Evolutionary conservation across 495 filamentous ascomycete species (phyloP).

Genomic region (Hamigera avellanea): DNA sequence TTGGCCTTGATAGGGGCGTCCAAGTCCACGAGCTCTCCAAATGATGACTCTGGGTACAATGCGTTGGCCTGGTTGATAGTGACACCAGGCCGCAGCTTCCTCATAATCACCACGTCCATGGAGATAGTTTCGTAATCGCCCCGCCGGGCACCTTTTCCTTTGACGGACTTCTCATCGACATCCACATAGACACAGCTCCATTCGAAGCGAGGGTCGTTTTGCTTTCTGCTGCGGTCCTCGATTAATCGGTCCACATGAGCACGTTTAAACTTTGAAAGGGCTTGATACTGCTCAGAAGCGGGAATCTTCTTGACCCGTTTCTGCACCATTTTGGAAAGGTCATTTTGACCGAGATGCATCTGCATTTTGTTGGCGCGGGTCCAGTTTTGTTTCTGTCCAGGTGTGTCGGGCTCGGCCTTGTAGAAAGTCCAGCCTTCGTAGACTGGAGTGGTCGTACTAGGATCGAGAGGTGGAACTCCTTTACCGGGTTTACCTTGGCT

Average conservation of each 20-base stretch:
- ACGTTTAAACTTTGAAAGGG: constrained; percentile 13
- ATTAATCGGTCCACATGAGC: constrained; percentile 25
- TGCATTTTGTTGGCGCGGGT: constrained; percentile 15
- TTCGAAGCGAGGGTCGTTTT: constrained; percentile 13
- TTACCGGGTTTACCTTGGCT: background rate
- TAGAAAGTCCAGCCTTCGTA: constrained; percentile 26
- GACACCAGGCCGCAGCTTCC: constrained; percentile 6
- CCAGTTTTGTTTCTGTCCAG: constrained; percentile 21
- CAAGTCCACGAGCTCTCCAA: constrained; percentile 11
- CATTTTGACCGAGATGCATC: constrained; percentile 19
- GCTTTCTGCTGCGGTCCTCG: constrained; percentile 12
- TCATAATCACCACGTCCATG: constrained; percentile 27
- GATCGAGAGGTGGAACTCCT: background rate
- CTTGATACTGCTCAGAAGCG: constrained; percentile 20
- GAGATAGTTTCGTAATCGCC: constrained; percentile 22
- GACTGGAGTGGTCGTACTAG: background rate
- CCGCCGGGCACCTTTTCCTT: constrained; percentile 17
- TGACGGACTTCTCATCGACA: constrained; percentile 12
- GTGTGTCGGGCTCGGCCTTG: constrained; percentile 17
- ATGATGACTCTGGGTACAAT: constrained; percentile 6
- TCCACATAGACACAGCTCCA: constrained; percentile 30
- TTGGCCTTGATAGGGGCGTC: background rate
- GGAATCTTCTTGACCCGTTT: constrained; percentile 18
- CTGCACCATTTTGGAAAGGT: constrained; percentile 18
- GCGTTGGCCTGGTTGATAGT: constrained; percentile 2